Evolutionary conservation across 106 monocot genomes (phyloP).

Genomic region (Dactylorhiza incarnata): DNA sequence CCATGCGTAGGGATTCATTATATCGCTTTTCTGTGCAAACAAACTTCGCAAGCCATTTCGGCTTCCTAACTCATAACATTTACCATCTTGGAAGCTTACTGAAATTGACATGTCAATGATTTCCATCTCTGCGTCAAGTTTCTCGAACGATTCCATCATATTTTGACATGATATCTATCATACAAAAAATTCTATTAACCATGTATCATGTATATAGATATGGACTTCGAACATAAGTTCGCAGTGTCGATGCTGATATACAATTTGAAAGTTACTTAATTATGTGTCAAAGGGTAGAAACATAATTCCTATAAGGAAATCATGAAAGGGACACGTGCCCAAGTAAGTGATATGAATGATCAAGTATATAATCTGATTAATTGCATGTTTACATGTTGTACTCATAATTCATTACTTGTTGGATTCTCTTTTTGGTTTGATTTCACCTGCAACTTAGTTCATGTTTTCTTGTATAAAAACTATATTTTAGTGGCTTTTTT

Average conservation of each 20-base stretch:
- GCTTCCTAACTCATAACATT: constrained; percentile 77
- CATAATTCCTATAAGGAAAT: too few relatives aligned
- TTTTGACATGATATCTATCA: constrained; percentile 72
- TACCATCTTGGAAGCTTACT: constrained; percentile 57
- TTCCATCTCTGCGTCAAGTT: constrained; percentile 70
- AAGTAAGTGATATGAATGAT: too few relatives aligned
- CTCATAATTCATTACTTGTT: too few relatives aligned
- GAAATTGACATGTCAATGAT: constrained; percentile 74
- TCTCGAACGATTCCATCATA: constrained; percentile 78
- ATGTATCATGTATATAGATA: neutral
- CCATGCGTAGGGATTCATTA: constrained; percentile 59
- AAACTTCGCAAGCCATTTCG: constrained; percentile 46
- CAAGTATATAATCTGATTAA: too few relatives aligned
- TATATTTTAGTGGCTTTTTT: too few relatives aligned
- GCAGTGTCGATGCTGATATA: neutral
- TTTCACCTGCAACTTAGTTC: too few relatives aligned
- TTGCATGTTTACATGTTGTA: too few relatives aligned
- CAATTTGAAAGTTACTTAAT: too few relatives aligned
- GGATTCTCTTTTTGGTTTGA: too few relatives aligned
- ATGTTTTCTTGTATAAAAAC: too few relatives aligned
- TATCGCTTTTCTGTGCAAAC: constrained; percentile 75
- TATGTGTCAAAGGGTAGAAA: too few relatives aligned
- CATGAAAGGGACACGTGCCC: too few relatives aligned
- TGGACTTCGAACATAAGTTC: neutral
- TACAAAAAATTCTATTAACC: neutral